Conservation (phyloP, 2,329 filamentous ascomycete genomes). For the Alternaria gansuensis region DNA sequence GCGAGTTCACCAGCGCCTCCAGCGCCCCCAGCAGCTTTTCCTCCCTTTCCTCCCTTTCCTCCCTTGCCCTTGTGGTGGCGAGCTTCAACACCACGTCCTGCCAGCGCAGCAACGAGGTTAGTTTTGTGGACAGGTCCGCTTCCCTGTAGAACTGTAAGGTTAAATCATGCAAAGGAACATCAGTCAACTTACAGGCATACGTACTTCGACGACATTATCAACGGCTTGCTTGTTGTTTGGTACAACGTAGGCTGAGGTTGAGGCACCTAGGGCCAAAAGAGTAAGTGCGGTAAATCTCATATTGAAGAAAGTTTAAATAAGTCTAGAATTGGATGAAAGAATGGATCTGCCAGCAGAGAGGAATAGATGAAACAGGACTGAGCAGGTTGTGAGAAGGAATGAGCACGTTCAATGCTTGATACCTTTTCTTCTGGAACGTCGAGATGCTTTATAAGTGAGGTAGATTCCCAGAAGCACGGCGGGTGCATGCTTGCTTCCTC, state of each 20-base stretch:
- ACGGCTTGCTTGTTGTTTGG: conserved; percentile 31
- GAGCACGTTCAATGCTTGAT: conserved; percentile 47
- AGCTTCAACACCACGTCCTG: conserved; percentile 27
- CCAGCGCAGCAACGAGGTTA: conserved; percentile 36
- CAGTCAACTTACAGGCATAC: conserved; percentile 35
- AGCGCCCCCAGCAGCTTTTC: neutral
- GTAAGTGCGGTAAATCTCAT: conserved; percentile 46
- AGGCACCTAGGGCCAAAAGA: conserved; percentile 46
- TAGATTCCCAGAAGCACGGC: conserved; percentile 10
- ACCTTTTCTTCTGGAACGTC: conserved; percentile 30
- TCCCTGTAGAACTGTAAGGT: conserved; percentile 31
- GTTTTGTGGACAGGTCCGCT: conserved; percentile 33
- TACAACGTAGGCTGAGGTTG: conserved; percentile 46
- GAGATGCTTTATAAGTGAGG: conserved; percentile 40
- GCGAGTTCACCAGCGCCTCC: conserved; percentile 1
- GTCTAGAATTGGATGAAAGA: conserved; percentile 28
- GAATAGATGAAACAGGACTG: conserved; percentile 39
- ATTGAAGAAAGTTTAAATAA: conserved; percentile 30
- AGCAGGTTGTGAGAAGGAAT: conserved; percentile 46
- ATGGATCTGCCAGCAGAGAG: conserved; percentile 45
- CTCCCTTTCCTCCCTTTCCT: no score
- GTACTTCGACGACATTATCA: conserved; percentile 40
- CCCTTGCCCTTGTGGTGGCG: conserved; percentile 33
- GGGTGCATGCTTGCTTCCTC: conserved; percentile 17
- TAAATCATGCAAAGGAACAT: neutral